A percentile compares a stretch with the other conserved stretches of the same genome.
Evolutionary conservation across 2,329 filamentous ascomycete genomes (phyloP).

Genomic region (Xylariaceae sp.): DNA sequence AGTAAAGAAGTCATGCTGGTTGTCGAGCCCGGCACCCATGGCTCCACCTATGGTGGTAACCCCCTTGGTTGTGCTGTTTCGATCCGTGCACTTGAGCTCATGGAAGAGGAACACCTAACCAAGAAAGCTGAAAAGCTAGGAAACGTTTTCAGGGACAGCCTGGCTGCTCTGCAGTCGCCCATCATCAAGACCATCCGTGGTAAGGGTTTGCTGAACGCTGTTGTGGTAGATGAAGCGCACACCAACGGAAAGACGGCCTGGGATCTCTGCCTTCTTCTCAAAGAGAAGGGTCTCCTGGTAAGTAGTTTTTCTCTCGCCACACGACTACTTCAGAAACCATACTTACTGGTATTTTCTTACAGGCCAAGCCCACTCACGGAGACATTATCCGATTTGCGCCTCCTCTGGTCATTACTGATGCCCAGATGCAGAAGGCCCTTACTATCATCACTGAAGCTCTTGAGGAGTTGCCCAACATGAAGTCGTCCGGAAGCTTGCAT

Average conservation of each 20-base stretch:
- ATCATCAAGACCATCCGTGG: constrained; percentile 80
- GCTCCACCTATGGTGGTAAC: constrained; percentile 97
- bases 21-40: constrained; percentile 92
- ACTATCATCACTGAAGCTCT: constrained; percentile 76
- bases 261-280: constrained; percentile 94
- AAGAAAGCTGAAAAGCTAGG: constrained; percentile 77
- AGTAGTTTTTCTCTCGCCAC: constrained; percentile 33
- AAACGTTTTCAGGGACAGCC: constrained; percentile 72
- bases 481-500: constrained; percentile 36
- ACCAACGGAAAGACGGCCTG: constrained; percentile 83
- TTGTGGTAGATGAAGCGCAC: constrained; percentile 88
- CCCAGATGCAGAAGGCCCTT: constrained; percentile 73
- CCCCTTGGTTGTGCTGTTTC: constrained; percentile 92
- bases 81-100: constrained; percentile 87
- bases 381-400: constrained; percentile 99
- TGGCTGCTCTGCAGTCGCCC: constrained; percentile 69
- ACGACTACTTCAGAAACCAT: constrained; percentile 6
- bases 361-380: constrained; percentile 97
- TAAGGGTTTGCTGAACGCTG: constrained; percentile 91
- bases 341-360: constrained; percentile 28
- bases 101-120: constrained; percentile 85
- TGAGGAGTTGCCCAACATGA: constrained; percentile 67
- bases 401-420: constrained; percentile 87
- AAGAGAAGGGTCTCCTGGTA: constrained; percentile 90
- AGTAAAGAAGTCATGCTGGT: constrained; percentile 92